Percentiles rank a stretch among this genome's conserved stretches.
These are phyloP conservation scores for Acanthamoeba quina DNA, from an alignment of 208 protist species.

Conservation along the genomic window DNA sequence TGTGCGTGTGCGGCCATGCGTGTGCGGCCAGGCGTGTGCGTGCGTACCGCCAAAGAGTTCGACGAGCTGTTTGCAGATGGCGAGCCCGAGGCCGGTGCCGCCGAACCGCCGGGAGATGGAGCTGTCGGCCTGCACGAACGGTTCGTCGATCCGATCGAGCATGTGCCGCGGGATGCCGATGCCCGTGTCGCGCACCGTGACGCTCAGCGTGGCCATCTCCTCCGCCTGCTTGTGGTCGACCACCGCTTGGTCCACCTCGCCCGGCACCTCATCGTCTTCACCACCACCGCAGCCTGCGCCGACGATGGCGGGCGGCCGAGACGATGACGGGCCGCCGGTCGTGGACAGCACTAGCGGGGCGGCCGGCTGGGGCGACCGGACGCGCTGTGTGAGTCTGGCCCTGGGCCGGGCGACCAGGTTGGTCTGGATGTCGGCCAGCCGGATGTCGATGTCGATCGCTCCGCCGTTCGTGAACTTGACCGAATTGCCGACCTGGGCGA, in stretches of 20 bases:
- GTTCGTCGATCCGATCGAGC: constrained; percentile 8
- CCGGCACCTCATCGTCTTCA: background rate
- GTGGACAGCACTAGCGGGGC: background rate
- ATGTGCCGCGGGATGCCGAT: constrained; percentile 9
- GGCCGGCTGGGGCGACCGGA: background rate
- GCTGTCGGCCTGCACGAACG: constrained; percentile 13
- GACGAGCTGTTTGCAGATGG: constrained; percentile 55
- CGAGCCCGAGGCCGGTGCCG: constrained; percentile 39
- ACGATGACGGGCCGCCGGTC: background rate
- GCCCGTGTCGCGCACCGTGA: constrained; percentile 17
- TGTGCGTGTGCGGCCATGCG: background rate
- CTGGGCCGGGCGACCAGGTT: background rate
- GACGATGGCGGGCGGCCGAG: background rate
- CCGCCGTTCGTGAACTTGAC: constrained; percentile 8
- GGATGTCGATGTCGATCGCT: background rate
- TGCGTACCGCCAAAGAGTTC: background rate
- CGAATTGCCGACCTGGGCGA: constrained; percentile 2
- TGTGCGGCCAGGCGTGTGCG: background rate
- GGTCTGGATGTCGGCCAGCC: background rate
- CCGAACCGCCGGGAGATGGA: background rate
- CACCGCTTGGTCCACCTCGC: background rate
- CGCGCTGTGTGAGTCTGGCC: background rate
- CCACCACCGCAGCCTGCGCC: background rate
- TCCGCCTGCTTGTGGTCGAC: background rate
- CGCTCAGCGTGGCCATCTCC: background rate